Conservation (phyloP, 257 asterid species). For the Handroanthus guayacan region DNA sequence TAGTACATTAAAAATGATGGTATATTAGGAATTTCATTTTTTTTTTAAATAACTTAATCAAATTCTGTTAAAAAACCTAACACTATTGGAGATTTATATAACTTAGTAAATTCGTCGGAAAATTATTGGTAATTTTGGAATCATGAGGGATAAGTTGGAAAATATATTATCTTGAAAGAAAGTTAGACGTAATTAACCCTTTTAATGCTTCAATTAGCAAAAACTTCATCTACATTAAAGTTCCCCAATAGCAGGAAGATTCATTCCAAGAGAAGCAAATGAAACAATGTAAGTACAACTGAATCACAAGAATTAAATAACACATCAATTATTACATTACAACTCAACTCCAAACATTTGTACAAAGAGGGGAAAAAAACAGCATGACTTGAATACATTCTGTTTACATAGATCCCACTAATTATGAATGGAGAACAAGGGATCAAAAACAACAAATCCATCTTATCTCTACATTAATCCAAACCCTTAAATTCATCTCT, state of each 20-base stretch:
- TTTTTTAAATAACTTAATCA: too few relatives aligned
- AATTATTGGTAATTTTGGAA: too few relatives aligned
- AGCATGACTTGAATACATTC: slow-evolving; percentile 19
- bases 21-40: too few relatives aligned
- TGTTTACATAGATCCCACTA: slow-evolving; percentile 31
- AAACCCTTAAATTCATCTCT: slow-evolving; percentile 17
- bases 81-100: too few relatives aligned
- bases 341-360: slow-evolving; percentile 40
- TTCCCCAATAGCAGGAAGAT: too few relatives aligned
- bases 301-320: slow-evolving; percentile 20
- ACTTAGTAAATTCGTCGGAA: too few relatives aligned
- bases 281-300: background rate
- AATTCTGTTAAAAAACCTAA: too few relatives aligned
- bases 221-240: background rate
- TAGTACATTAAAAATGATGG: too few relatives aligned
- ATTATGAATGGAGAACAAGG: slow-evolving; percentile 5
- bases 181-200: too few relatives aligned
- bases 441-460: slow-evolving; percentile 34
- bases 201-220: background rate
- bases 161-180: too few relatives aligned
- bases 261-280: background rate
- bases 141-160: too few relatives aligned
- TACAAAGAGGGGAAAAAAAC: slow-evolving; percentile 24
- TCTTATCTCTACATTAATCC: slow-evolving; percentile 29
- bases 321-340: slow-evolving; percentile 38